Base-by-base conservation (phyloP, 345 rosid genomes). In the Lagerstroemia speciosa region DNA sequence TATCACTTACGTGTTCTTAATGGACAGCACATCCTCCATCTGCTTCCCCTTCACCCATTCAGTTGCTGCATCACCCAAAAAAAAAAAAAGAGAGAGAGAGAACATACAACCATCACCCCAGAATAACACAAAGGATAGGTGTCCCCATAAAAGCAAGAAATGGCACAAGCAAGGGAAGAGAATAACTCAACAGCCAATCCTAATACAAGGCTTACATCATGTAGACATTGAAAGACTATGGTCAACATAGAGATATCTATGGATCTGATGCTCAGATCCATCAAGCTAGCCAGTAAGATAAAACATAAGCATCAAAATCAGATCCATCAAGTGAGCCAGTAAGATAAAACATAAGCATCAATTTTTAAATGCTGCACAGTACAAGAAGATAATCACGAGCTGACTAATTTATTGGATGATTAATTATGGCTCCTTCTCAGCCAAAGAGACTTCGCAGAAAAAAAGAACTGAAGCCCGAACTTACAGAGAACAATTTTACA, bases 1-100 rank as follows among this genome's bases (percentile, higher is more conserved):
- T 37, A 24, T 11, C 33, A 75, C 98, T 88, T 71, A 91, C 99
- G 99, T 88, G 81, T 94, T 94, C 71, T 88, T 92, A 60, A 94
- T 94, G 74, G 98, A 72, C 34, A 94, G 15, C 11, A 92, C 98
- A 67, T 94, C 98, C 72, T 89, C 96, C 90, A 86, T 87, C 67
- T 84, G 86, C 78, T 85, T 94, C 64, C 98, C 99, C 75, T 91
- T 94, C 85, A 92, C 99, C 99, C 99, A 94, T 79, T 94, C 99
- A 15, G 98, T 88, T 33, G 91, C 99, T 94, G 77, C 34, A 81
- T 34, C 8, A 16, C 20, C n/a, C n/a, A n/a, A n/a, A n/a, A n/a
- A n/a, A n/a, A n/a, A 68, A 31, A 30, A 68, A 68, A 53, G 46
- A 41, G 3, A 41, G n/a, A n/a, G n/a, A n/a, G n/a, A n/a, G n/a